These are phyloP conservation scores for Pisolithus orientalis DNA, from an alignment of 768 basidiomycete species.

Conservation along the genomic window DNA sequence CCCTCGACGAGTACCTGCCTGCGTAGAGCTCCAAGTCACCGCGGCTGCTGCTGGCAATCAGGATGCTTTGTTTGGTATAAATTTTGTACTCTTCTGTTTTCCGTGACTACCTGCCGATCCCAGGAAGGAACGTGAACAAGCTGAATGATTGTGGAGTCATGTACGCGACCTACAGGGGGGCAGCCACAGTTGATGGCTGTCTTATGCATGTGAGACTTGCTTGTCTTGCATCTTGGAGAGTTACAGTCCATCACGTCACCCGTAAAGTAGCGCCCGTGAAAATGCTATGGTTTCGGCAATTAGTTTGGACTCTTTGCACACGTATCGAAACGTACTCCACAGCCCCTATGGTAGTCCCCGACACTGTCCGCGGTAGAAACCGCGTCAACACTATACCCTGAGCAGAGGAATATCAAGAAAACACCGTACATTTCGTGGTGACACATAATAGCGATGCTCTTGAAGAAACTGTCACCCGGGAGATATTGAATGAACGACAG, in stretches of 20 bases:
- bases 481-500: no score
- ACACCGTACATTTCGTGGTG: conserved; percentile 31
- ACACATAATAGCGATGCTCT: conserved; percentile 21
- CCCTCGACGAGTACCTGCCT: no score
- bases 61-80: conserved; percentile 29
- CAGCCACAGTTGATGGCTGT: conserved; percentile 31
- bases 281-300: conserved; percentile 23
- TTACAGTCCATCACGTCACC: conserved; percentile 27
- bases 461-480: background rate
- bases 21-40: conserved; percentile 1
- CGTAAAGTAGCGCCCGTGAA: conserved; percentile 33
- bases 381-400: conserved; percentile 1
- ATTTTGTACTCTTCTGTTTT: conserved; percentile 31
- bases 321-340: conserved; percentile 21
- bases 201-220: conserved; percentile 28
- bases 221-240: conserved; percentile 28
- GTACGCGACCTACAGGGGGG: conserved; percentile 14
- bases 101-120: conserved; percentile 26
- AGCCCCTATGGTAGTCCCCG: conserved; percentile 32
- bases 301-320: background rate
- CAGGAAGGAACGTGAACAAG: conserved; percentile 11
- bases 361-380: conserved; percentile 15
- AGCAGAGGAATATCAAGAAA: background rate
- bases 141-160: background rate
- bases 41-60: conserved; percentile 25